Percentiles rank a stretch among this genome's conserved stretches.
Conservation (phyloP, 495 filamentous ascomycete genomes). For the Hypoxylon crocopeplum region DNA sequence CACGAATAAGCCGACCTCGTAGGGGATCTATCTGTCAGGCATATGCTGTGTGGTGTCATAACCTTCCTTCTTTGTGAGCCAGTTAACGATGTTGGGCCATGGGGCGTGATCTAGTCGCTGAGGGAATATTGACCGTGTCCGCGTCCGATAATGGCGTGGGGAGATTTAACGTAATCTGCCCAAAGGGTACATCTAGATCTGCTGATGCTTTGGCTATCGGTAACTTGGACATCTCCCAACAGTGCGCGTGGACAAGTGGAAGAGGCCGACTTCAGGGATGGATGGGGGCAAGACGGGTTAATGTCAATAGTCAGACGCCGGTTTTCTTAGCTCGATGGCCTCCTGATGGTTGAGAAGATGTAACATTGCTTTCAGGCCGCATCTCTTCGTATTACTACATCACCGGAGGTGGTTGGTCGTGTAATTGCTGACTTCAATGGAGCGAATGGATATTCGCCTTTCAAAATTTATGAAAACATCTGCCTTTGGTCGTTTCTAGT, state of each 20-base stretch:
- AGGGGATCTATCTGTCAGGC: too few species aligned
- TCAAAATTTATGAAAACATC: background rate
- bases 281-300: background rate
- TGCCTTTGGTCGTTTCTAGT: background rate
- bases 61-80: too few species aligned
- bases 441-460: too few species aligned
- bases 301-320: background rate
- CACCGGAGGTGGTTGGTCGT: too few species aligned
- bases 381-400: too few species aligned
- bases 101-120: background rate
- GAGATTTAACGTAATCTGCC: background rate
- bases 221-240: background rate
- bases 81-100: too few species aligned
- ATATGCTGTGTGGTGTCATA: too few species aligned
- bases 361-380: too few species aligned
- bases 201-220: background rate
- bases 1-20: too few species aligned
- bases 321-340: background rate
- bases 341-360: background rate
- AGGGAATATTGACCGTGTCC: background rate
- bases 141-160: slow-evolving; percentile 5
- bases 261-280: slow-evolving; percentile 1
- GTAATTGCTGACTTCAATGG: too few species aligned
- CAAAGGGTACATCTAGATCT: background rate
- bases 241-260: background rate